Evolutionary conservation across 331 rosid genomes (phyloP), one percentile per base, ranked within the genome.

Genomic region (Pyrus hybrid): DNA sequence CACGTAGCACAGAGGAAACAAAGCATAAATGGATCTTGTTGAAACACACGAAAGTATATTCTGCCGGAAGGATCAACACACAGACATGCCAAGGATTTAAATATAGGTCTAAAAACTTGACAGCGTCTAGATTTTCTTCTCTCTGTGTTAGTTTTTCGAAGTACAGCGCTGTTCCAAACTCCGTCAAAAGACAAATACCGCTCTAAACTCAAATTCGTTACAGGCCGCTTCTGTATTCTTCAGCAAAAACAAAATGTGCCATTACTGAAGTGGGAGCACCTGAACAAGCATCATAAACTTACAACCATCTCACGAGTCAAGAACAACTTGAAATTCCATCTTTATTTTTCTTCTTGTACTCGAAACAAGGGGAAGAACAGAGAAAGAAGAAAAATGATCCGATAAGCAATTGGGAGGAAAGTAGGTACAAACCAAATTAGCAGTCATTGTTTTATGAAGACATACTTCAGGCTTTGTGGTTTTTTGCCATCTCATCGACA

Each of bases 401-500:
- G 62, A 78, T 74, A 20, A 69, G 77, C 65, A 53, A 71, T 22
- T 62, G 53, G 70, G 75, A 22, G 74, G 47, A 23, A 83, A 79
- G 71, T 73, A 73, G 72, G 29, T 73, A 81, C 85, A 83, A 80
- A 82, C 69, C 74, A 81, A 80, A 69, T 79, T 53, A 77, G 87
- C 76, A 77, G 87, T 80, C 83, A 35, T 82, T 28, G 84, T 73
- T 66, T 77, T 75, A 54, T 70, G 64, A n/a, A 35, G 65, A 65
- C 47, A 77, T 56, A 47, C 29, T 79, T 84, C 81, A 91, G 71
- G 83, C 81, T 82, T 85, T 89, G 90, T 85, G 91, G 79, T 75
- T 88, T 82, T 83, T 95, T 17, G 92, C 91, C 97, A 95, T 89
- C 85, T 95, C 97, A 61, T 90, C 97, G 2, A 95, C 88, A 61